Evolutionary conservation across 495 filamentous ascomycete genomes (phyloP), one percentile per base, ranked within the genome.

Genomic region (Darksidea phi): DNA sequence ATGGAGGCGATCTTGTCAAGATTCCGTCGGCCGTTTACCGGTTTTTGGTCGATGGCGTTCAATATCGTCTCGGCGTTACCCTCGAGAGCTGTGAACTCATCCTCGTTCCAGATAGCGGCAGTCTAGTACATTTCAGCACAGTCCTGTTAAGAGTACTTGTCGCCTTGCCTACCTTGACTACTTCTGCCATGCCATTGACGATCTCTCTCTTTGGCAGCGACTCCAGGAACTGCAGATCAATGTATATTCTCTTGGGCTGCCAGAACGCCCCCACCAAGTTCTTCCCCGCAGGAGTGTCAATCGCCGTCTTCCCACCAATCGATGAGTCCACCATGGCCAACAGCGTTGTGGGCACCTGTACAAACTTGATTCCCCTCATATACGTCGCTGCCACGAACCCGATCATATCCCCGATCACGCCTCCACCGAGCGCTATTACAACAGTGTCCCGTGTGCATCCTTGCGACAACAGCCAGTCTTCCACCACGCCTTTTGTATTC

Each of bases 121-220:
- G 94, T 98, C 84, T 83, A 62, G 34, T 25, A 38, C 17, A 20
- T 48, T n/a, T 64, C 48, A 58, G 61, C 38, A 21, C 11, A 34
- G 38, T 32, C 13, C 8, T n/a, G 17, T 48, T 8, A 5, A 62
- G 15, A 15, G 11, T 6, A 36, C 8, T n/a, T n/a, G 21, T 7
- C n/a, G 41, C 18, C 5, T 17, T 52, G 5, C 64, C 54, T 57
- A 79, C 79, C 74, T 97, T 97, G 71, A 97, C 85, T 56, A 98
- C 92, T 77, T 98, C 94, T 50, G 92, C 94, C 91, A 98, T 96
- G 54, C 94, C 94, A 74, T 98, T 98, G 74, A 97, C 91, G 73
- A 98, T 93, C 74, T 98, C 93, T 57, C 94, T 80, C 48, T 87
- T 86, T 3, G 93, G 93, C 25, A 98, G 79, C 7, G 89, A 96